Evolutionary conservation across 2,329 filamentous ascomycete species (phyloP).

Genomic region (Aspergillus tamarii): DNA sequence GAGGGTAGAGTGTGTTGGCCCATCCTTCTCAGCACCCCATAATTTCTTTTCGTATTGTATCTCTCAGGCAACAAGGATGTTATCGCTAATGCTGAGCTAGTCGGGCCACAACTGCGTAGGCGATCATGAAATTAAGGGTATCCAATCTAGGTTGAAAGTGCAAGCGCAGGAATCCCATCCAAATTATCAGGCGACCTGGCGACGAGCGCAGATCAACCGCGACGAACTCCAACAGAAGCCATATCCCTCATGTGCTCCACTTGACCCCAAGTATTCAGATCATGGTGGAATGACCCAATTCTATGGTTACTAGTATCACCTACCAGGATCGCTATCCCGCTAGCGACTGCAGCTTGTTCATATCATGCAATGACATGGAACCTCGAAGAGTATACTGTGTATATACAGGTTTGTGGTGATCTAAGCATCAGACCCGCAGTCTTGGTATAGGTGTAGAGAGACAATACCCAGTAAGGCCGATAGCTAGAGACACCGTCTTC

Average conservation of each 20-base stretch:
- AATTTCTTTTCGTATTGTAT: background rate
- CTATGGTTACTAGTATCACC: background rate
- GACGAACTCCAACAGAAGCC: background rate
- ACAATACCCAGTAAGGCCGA: too few relatives aligned
- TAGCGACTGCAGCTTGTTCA: background rate
- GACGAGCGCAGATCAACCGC: background rate
- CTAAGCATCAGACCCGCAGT: background rate
- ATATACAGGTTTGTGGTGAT: background rate
- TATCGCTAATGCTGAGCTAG: background rate
- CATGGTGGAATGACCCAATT: background rate
- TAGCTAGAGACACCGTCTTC: background rate
- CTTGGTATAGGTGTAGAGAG: background rate
- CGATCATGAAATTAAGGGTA: constrained; percentile 3
- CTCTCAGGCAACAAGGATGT: background rate
- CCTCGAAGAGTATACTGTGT: background rate
- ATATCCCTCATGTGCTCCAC: background rate
- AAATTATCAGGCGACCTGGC: background rate
- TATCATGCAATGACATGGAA: background rate
- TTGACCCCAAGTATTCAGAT: background rate
- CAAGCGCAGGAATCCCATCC: background rate
- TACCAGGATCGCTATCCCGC: background rate
- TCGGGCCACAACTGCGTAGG: background rate
- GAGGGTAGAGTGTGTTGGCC: background rate
- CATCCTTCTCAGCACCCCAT: background rate
- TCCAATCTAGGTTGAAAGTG: background rate